These are phyloP conservation scores for Zoysia matrella DNA, from an alignment of 202 grass and related monocot species.

Conservation along the genomic window DNA sequence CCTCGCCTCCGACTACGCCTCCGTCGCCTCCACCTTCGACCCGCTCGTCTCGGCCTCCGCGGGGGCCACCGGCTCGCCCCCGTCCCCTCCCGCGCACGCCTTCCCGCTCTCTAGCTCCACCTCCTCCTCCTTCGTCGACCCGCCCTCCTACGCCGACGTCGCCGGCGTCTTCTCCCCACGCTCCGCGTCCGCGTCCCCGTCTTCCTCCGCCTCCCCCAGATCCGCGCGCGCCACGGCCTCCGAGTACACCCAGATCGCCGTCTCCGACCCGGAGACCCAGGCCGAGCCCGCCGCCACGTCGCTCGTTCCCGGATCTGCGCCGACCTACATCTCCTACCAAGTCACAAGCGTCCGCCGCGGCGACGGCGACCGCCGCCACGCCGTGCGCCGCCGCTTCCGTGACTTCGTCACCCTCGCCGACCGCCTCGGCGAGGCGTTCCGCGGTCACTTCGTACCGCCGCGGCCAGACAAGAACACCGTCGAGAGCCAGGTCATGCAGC, in stretches of 20 bases:
- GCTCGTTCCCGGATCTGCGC: conserved; percentile 65
- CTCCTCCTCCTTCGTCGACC: conserved; percentile 84
- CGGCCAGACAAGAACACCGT: conserved; percentile 94
- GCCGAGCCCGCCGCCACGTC: conserved; percentile 67
- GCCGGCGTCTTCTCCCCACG: conserved; percentile 52
- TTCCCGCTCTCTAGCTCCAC: conserved; percentile 50
- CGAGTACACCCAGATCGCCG: conserved; percentile 69
- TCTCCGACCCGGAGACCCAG: conserved; percentile 79
- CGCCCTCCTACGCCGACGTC: conserved; percentile 91
- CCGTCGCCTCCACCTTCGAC: conserved; percentile 49
- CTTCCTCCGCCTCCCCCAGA: conserved; percentile 60
- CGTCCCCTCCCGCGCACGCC: conserved; percentile 36
- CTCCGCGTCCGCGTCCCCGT: conserved; percentile 31
- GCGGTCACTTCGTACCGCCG: conserved; percentile 82
- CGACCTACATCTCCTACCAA: conserved; percentile 87
- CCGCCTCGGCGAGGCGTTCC: conserved; percentile 81
- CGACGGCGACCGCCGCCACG: conserved; percentile 41
- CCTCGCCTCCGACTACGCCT: conserved; percentile 64
- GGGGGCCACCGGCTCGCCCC: conserved; percentile 34
- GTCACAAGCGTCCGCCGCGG: conserved; percentile 57
- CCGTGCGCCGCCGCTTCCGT: conserved; percentile 87
- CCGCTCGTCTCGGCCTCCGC: conserved; percentile 54
- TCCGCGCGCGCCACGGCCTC: conserved; percentile 50
- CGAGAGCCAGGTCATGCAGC: conserved; percentile 98
- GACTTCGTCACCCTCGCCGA: conserved; percentile 94